Conservation (phyloP, 345 rosid species). For the Salix arbutifolia region DNA sequence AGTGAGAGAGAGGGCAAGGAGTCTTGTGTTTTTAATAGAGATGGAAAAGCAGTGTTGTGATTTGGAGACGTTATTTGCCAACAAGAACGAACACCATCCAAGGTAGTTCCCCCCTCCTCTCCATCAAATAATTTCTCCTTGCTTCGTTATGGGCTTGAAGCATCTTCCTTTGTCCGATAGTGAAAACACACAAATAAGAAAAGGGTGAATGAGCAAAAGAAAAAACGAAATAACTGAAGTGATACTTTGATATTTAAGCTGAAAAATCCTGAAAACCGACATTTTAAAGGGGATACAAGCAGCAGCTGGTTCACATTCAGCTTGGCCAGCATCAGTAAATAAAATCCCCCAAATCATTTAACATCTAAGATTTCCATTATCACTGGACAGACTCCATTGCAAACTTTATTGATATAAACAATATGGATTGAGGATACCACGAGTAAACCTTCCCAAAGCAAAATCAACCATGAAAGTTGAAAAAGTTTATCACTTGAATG, state of each 20-base stretch:
- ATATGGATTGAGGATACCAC: neutral
- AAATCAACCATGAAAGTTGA: neutral
- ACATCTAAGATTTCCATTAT: neutral
- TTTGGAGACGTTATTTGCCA: neutral
- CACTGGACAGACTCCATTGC: neutral
- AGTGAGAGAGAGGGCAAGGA: too few relatives aligned
- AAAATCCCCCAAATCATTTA: neutral
- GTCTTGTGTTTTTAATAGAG: too few relatives aligned
- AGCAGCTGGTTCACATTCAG: neutral
- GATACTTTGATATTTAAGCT: neutral
- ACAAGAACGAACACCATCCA: neutral
- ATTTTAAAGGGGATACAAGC: neutral
- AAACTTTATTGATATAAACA: neutral
- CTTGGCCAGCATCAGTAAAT: neutral
- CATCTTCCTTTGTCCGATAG: neutral
- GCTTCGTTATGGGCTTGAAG: neutral
- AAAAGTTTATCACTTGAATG: neutral
- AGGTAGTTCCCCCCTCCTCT: neutral
- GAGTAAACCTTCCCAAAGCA: neutral
- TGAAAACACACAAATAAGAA: neutral
- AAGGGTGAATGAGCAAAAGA: neutral
- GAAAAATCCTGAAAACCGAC: neutral
- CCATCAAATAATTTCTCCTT: neutral
- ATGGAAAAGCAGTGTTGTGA: too few relatives aligned
- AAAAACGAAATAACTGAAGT: neutral